These are phyloP conservation scores for Chlamydomonas incerta DNA, from an alignment of 139 green algal species.

Conservation along the genomic window DNA sequence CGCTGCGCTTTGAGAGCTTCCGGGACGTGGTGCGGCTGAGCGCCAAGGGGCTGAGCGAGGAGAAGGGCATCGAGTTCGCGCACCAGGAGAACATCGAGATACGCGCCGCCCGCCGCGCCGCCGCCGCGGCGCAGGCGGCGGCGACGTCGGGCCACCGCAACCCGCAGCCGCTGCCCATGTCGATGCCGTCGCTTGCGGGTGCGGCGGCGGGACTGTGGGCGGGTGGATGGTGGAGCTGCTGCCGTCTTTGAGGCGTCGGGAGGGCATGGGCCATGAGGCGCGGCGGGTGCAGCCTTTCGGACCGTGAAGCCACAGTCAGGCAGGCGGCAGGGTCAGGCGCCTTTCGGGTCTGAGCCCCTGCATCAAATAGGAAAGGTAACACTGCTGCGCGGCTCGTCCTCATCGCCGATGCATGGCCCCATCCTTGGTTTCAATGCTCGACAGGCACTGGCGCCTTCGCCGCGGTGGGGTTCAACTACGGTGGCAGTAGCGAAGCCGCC, in stretches of 20 bases:
- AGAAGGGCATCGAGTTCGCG: constrained; percentile 49
- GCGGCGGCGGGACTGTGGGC: too few species aligned
- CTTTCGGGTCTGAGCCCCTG: too few species aligned
- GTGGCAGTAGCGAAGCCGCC: background rate
- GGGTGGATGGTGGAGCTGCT: too few species aligned
- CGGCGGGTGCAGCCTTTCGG: too few species aligned
- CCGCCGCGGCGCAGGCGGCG: constrained; percentile 49
- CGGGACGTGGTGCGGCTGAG: constrained; percentile 74
- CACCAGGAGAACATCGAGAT: constrained; percentile 71
- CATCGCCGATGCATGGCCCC: too few species aligned
- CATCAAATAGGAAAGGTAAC: too few species aligned
- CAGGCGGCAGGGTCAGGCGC: too few species aligned
- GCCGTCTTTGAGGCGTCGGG: too few species aligned
- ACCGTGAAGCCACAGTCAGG: too few species aligned
- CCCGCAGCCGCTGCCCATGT: background rate
- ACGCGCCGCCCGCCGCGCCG: constrained; percentile 58
- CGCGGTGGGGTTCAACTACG: constrained; percentile 77
- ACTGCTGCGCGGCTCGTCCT: too few species aligned
- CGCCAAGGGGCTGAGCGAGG: constrained; percentile 58
- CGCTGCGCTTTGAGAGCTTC: constrained; percentile 77
- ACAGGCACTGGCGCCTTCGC: constrained; percentile 66
- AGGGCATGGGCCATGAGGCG: too few species aligned
- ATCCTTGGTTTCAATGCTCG: too few species aligned
- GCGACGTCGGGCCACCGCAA: constrained; percentile 35
- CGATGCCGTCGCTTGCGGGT: constrained; percentile 1